A percentile compares a stretch with the other conserved stretches of the same genome.
These are phyloP conservation scores for Chernovozyma sophiae-reginae DNA, from an alignment of 1,139 yeast genomes.

Conservation along the genomic window DNA sequence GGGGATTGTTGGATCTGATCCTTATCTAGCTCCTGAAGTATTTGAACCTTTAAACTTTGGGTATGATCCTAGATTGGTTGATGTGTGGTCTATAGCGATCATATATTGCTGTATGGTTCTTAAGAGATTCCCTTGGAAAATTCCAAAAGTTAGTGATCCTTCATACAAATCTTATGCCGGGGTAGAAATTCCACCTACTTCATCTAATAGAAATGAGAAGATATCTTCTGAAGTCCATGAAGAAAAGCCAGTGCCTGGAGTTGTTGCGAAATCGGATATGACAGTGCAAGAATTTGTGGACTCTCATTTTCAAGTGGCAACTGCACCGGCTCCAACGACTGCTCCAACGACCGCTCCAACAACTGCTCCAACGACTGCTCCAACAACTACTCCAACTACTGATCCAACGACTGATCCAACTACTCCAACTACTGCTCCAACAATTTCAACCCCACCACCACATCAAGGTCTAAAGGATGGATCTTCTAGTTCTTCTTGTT, in stretches of 20 bases:
- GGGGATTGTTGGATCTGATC: conserved; percentile 82
- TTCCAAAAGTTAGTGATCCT: conserved; percentile 58
- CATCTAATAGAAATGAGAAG: background rate
- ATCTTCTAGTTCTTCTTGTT: background rate
- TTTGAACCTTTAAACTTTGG: conserved; percentile 39
- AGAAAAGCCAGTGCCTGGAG: background rate
- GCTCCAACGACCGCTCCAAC: background rate
- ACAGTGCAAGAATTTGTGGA: background rate
- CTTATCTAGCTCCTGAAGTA: conserved; percentile 77
- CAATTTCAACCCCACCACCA: background rate
- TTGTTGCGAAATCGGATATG: background rate
- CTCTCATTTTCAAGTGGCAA: background rate
- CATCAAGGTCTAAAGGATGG: too few relatives aligned
- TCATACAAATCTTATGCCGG: conserved; percentile 37
- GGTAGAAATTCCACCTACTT: conserved; percentile 6
- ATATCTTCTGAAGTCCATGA: background rate
- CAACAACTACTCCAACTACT: background rate
- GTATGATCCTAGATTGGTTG: conserved; percentile 71
- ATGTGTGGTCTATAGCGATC: conserved; percentile 76
- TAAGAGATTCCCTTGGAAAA: conserved; percentile 75
- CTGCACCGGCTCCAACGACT: background rate
- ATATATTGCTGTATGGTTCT: conserved; percentile 73
- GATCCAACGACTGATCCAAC: background rate
- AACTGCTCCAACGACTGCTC: background rate
- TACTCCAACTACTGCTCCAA: background rate